Conservation (phyloP, 148 eudicot species). For the Suaeda aralocaspica region DNA sequence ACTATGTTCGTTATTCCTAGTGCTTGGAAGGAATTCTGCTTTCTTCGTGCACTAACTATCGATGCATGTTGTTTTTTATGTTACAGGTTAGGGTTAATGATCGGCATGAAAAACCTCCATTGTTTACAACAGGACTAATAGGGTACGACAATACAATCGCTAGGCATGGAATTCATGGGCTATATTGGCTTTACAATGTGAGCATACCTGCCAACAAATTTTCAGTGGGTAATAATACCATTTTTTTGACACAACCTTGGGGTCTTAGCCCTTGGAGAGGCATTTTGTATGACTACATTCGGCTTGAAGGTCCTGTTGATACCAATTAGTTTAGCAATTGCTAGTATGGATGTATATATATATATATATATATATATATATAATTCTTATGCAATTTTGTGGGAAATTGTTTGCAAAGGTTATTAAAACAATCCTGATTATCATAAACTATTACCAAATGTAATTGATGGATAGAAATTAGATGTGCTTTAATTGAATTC, state of each 20-base stretch:
- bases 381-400: neutral
- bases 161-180: slow-evolving; percentile 65
- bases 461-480: neutral
- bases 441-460: neutral
- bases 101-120: slow-evolving; percentile 29
- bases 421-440: neutral
- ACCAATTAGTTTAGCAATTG: slow-evolving; percentile 3
- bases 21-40: neutral
- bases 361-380: neutral
- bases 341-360: neutral
- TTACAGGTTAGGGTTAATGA: slow-evolving; percentile 52
- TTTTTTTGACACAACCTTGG: slow-evolving; percentile 49
- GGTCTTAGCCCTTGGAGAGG: slow-evolving; percentile 42
- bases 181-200: slow-evolving; percentile 56
- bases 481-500: too few relatives aligned
- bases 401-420: neutral
- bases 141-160: slow-evolving; percentile 59
- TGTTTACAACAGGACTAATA: slow-evolving; percentile 43
- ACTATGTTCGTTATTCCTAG: neutral
- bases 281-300: slow-evolving; percentile 60
- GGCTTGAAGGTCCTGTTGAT: slow-evolving; percentile 42
- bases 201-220: slow-evolving; percentile 37
- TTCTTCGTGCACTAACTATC: slow-evolving; percentile 5
- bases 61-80: neutral
- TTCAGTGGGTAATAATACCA: slow-evolving; percentile 40